Conservation (phyloP, 2,329 filamentous ascomycete genomes). For the Niveomyces coronatus region DNA sequence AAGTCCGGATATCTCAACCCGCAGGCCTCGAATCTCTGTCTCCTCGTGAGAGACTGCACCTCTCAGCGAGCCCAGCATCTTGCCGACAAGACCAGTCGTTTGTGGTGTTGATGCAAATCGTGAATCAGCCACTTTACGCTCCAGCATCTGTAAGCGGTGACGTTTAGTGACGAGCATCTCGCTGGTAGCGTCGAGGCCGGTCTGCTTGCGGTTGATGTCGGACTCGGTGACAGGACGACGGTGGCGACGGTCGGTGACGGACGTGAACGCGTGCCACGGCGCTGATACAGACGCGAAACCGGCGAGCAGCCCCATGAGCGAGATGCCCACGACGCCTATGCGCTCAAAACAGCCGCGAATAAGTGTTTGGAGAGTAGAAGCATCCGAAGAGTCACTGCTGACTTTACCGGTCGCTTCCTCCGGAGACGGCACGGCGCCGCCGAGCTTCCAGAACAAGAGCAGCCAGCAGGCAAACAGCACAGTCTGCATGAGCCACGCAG, state of each 20-base stretch:
- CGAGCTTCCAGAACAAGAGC: conserved; percentile 65
- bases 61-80: conserved; percentile 62
- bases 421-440: conserved; percentile 45
- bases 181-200: conserved; percentile 65
- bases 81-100: conserved; percentile 53
- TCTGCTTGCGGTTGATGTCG: conserved; percentile 67
- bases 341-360: conserved; percentile 51
- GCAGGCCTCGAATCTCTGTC: conserved; percentile 49
- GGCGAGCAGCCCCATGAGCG: conserved; percentile 77
- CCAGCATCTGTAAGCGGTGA: conserved; percentile 58
- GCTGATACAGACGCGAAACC: conserved; percentile 84
- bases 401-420: conserved; percentile 5
- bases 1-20: conserved; percentile 68
- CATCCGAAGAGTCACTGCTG: conserved; percentile 7
- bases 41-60: conserved; percentile 47
- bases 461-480: conserved; percentile 59
- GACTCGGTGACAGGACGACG: conserved; percentile 57
- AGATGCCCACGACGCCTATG: conserved; percentile 76
- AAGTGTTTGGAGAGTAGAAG: conserved; percentile 25
- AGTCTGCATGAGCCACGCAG: conserved; percentile 55
- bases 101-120: conserved; percentile 29
- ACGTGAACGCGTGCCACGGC: conserved; percentile 73
- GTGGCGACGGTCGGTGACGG: conserved; percentile 38
- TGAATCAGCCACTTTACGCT: conserved; percentile 44
- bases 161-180: conserved; percentile 72